Conservation (phyloP, 352 stramenopile species). For the Globisporangium paddicum region DNA sequence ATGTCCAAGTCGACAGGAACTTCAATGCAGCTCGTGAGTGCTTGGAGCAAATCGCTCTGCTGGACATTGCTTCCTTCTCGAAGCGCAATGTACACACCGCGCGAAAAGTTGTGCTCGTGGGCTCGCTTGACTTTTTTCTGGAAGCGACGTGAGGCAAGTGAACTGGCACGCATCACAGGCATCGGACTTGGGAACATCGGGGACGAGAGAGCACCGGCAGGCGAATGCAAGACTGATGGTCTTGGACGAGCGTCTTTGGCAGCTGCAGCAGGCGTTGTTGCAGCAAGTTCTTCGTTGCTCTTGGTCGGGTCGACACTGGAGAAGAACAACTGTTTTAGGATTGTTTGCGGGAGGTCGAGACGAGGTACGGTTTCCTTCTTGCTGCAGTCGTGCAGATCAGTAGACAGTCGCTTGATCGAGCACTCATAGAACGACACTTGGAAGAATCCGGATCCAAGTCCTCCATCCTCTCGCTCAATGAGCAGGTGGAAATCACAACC, state of each 20-base stretch:
- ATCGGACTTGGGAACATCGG: conserved; percentile 9
- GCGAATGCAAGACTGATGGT: conserved; percentile 14
- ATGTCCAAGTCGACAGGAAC: conserved; percentile 85
- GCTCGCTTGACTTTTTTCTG: conserved; percentile 80
- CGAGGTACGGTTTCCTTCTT: conserved; percentile 17
- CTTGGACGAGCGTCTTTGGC: conserved; percentile 14
- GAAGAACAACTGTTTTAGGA: conserved; percentile 56
- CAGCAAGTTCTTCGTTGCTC: conserved; percentile 16
- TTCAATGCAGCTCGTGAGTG: conserved; percentile 81
- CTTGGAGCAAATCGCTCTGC: conserved; percentile 83
- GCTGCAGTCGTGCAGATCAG: conserved; percentile 28
- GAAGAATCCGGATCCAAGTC: conserved; percentile 70
- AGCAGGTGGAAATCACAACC: conserved; percentile 78
- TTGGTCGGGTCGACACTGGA: conserved; percentile 15
- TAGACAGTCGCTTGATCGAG: conserved; percentile 54
- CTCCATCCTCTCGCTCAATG: conserved; percentile 49
- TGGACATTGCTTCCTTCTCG: conserved; percentile 69
- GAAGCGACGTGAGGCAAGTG: conserved; percentile 47
- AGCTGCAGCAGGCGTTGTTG: conserved; percentile 18
- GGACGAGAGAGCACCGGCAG: conserved; percentile 2
- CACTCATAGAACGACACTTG: conserved; percentile 88
- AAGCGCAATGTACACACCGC: conserved; percentile 79
- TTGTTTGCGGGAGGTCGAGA: conserved; percentile 35
- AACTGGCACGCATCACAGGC: conserved; percentile 14
- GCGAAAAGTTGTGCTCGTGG: conserved; percentile 87